Evolutionary conservation across 306 rosid species (phyloP).

Genomic region (Rosa multiflora): DNA sequence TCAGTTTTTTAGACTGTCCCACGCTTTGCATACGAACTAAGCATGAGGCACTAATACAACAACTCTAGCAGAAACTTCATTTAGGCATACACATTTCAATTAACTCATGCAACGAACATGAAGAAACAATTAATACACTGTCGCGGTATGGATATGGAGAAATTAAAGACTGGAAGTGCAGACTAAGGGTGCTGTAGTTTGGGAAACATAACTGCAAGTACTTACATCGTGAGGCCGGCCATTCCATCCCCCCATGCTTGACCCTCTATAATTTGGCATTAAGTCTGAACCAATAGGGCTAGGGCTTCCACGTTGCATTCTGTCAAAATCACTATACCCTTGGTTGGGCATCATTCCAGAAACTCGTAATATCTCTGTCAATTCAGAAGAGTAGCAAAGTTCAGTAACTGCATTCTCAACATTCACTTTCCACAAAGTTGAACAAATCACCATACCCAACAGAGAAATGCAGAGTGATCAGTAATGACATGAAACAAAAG

Average conservation of each 20-base stretch:
- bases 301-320: conserved; percentile 92
- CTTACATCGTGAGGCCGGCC: conserved; percentile 78
- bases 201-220: background rate
- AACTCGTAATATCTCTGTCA: conserved; percentile 87
- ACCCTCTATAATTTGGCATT: conserved; percentile 68
- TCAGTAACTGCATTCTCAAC: conserved; percentile 18
- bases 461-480: background rate
- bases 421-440: background rate
- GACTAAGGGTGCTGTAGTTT: background rate
- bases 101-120: background rate
- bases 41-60: background rate
- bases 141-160: background rate
- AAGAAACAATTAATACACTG: background rate
- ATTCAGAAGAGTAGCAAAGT: conserved; percentile 19
- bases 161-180: background rate
- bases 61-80: conserved; percentile 6
- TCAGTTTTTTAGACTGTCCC: background rate
- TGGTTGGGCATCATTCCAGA: conserved; percentile 95
- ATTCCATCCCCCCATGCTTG: conserved; percentile 82
- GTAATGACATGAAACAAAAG: background rate
- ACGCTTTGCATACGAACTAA: background rate
- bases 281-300: conserved; percentile 90
- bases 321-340: conserved; percentile 89
- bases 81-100: background rate
- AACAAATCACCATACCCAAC: background rate